Conservation (phyloP, 1,284 basidiomycete genomes). For the Moesziomyces sp. region DNA sequence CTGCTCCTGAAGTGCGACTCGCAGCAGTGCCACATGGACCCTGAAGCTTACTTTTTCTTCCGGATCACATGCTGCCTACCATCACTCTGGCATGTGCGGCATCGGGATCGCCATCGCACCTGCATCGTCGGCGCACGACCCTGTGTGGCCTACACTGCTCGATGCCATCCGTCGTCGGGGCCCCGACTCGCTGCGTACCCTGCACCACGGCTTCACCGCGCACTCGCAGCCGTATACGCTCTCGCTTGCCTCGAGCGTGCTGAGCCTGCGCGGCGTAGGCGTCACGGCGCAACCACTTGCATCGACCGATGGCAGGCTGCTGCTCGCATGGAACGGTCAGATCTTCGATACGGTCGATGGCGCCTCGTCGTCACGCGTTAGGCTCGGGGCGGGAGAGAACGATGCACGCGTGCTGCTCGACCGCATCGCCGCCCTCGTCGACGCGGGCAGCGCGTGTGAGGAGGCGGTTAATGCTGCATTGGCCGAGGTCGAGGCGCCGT, state of each 20-base stretch:
- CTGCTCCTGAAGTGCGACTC: no score
- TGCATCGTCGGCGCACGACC: background rate
- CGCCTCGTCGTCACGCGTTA: conserved; percentile 2
- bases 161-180: conserved; percentile 21
- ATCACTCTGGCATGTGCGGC: conserved; percentile 28
- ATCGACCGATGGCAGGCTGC: conserved; percentile 14
- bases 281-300: conserved; percentile 51
- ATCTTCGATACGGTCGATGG: conserved; percentile 39
- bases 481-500: conserved; percentile 57
- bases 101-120: conserved; percentile 30
- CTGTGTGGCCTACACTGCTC: conserved; percentile 26
- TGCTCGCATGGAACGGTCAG: conserved; percentile 64
- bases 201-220: conserved; percentile 11
- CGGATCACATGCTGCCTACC: no score
- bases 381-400: conserved; percentile 39
- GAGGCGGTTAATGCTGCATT: conserved; percentile 15
- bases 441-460: background rate
- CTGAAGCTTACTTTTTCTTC: background rate
- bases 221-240: conserved; percentile 10
- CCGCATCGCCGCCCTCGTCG: conserved; percentile 20
- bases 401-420: conserved; percentile 49
- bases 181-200: conserved; percentile 15
- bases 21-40: background rate
- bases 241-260: conserved; percentile 44
- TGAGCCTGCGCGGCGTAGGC: conserved; percentile 55